A percentile compares a stretch with the other conserved stretches of the same genome.
phyloP scores from a whole-genome alignment of 192 early-diverging fungal genomes.

The Phlyctochytrium planicorne region DNA sequence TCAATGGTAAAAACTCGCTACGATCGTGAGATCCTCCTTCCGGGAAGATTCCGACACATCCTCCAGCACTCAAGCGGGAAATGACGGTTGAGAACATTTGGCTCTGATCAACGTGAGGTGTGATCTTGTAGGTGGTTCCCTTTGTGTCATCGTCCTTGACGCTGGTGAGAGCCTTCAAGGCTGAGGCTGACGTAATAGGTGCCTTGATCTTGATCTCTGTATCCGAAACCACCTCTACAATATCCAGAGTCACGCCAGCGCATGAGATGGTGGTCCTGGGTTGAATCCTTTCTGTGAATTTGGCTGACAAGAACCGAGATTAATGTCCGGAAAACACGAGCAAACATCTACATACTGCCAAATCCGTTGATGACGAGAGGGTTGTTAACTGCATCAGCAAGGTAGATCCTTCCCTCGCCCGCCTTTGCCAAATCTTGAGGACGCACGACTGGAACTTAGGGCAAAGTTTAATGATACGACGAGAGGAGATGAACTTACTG shows the following conservation, averaged over 20 bases:
- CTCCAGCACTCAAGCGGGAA: constrained; percentile 67
- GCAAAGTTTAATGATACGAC: constrained; percentile 1
- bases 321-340: neutral
- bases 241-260: constrained; percentile 42
- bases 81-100: constrained; percentile 85
- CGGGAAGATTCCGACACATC: constrained; percentile 95
- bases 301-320: constrained; percentile 3
- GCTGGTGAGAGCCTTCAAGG: constrained; percentile 65
- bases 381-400: constrained; percentile 61
- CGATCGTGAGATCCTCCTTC: constrained; percentile 98
- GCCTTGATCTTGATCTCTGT: constrained; percentile 73
- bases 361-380: constrained; percentile 70
- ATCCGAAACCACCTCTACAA: constrained; percentile 79
- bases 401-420: constrained; percentile 71
- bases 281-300: neutral
- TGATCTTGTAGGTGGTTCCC: constrained; percentile 37
- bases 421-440: constrained; percentile 83
- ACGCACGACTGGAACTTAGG: constrained; percentile 83
- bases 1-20: constrained; percentile 92
- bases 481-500: constrained; percentile 58
- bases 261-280: neutral
- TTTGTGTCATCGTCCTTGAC: constrained; percentile 23
- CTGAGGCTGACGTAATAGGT: constrained; percentile 72
- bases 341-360: constrained; percentile 47
- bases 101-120: constrained; percentile 85